phyloP scores from a whole-genome alignment of 371 early-diverging fungal species.

The Chytridium lagenaria region DNA sequence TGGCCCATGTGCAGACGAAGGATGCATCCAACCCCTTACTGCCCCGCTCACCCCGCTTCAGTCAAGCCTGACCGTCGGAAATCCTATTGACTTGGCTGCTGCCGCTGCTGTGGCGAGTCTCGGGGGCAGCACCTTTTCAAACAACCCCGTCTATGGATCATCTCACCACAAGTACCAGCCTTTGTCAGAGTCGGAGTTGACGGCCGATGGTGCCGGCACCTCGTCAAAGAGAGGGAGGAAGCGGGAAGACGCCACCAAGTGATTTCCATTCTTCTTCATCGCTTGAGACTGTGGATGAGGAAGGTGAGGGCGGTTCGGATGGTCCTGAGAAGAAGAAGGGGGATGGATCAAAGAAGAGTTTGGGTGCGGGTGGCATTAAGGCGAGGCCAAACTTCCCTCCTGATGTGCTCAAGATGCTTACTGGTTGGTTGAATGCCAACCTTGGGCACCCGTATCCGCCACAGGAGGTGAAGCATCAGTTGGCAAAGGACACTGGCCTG shows the following conservation, averaged over 20 bases:
- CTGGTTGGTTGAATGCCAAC: constrained; percentile 19
- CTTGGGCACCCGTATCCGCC: constrained; percentile 20
- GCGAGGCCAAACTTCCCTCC: constrained; percentile 20
- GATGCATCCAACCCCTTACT: background rate
- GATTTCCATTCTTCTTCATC: too few relatives aligned
- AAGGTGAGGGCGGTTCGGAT: background rate
- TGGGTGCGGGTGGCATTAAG: constrained; percentile 1
- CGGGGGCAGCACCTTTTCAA: background rate
- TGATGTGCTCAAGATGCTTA: constrained; percentile 13
- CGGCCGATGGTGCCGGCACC: background rate
- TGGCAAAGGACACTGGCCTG: constrained; percentile 20
- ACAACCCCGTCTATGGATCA: too few relatives aligned
- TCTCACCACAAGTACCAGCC: background rate
- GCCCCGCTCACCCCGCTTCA: background rate
- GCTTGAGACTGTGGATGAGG: too few relatives aligned
- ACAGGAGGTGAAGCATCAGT: constrained; percentile 18
- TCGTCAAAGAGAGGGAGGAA: background rate
- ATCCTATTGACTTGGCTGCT: too few relatives aligned
- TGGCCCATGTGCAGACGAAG: background rate
- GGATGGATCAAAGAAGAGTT: background rate
- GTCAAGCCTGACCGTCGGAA: background rate
- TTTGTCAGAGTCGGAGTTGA: too few relatives aligned
- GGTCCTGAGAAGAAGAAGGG: background rate
- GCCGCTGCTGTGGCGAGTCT: too few relatives aligned
- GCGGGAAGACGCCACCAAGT: too few relatives aligned